phyloP scores from a whole-genome alignment of 495 filamentous ascomycete genomes.

The Cercophora scortea region DNA sequence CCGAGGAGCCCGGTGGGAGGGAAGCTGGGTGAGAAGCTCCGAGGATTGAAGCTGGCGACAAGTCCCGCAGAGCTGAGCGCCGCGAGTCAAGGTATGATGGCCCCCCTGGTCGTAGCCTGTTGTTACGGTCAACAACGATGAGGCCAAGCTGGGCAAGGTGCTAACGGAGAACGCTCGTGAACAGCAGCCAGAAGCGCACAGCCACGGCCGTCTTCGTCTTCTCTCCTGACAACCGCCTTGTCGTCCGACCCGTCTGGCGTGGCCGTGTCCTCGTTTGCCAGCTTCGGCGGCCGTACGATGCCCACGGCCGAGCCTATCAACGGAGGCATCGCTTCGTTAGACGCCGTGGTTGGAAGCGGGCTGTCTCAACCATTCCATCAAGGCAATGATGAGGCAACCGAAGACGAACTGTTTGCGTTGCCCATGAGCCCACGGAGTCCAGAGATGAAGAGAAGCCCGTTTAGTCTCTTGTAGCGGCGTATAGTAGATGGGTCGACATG shows the following conservation, averaged over 20 bases:
- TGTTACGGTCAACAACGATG: not conserved
- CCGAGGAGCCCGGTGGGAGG: conserved; percentile 58
- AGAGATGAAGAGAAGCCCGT: conserved; percentile 69
- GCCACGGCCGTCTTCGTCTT: not conserved
- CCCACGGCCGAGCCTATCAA: not conserved
- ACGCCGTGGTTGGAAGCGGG: conserved; percentile 36
- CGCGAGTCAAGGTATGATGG: conserved; percentile 37
- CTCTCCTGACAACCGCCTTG: not conserved
- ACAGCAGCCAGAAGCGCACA: conserved; percentile 15
- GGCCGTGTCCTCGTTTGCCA: not conserved
- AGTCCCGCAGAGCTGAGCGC: conserved; percentile 50
- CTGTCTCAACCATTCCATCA: conserved; percentile 16
- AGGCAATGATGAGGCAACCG: conserved; percentile 31
- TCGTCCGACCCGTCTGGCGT: not conserved
- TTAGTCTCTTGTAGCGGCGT: conserved; percentile 40
- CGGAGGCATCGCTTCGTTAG: conserved; percentile 31
- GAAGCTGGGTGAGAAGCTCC: conserved; percentile 65
- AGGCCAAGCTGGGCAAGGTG: no score
- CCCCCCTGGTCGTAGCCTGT: no score
- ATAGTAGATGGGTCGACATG: not conserved
- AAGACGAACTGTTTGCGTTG: conserved; percentile 73
- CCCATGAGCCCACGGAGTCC: conserved; percentile 74
- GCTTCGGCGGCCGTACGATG: conserved; percentile 1
- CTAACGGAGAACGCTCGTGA: no score
- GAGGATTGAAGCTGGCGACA: conserved; percentile 67